Evolutionary conservation across 768 basidiomycete species (phyloP).

Genomic region (Suillus luteus): DNA sequence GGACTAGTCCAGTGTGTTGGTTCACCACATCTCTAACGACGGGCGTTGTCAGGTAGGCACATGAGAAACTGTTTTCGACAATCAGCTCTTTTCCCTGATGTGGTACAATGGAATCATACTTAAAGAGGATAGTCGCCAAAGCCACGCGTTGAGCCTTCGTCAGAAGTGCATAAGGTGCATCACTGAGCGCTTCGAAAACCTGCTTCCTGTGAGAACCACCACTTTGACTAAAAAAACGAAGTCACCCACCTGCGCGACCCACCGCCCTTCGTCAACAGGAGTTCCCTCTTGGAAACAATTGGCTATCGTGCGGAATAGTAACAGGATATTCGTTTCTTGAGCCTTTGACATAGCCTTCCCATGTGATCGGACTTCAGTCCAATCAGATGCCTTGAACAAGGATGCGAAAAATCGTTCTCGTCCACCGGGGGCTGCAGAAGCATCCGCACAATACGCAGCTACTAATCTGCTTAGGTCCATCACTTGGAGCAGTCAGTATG

Average conservation of each 20-base stretch:
- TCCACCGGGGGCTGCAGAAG: constrained; percentile 45
- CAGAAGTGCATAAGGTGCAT: constrained; percentile 54
- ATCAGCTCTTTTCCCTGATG: constrained; percentile 11
- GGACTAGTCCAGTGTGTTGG: constrained; percentile 46
- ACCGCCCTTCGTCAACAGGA: constrained; percentile 43
- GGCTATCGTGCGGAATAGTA: constrained; percentile 76
- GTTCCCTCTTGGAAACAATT: constrained; percentile 72
- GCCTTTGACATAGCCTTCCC: constrained; percentile 60
- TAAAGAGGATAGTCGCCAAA: constrained; percentile 81
- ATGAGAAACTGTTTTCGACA: constrained; percentile 57
- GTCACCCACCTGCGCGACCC: constrained; percentile 51
- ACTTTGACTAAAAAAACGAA: constrained; percentile 5
- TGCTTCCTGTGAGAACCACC: constrained; percentile 31
- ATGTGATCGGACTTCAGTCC: constrained; percentile 51
- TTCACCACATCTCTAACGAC: constrained; percentile 42
- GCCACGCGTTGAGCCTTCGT: constrained; percentile 76
- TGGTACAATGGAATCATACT: constrained; percentile 54
- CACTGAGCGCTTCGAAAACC: constrained; percentile 57
- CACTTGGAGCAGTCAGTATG: constrained; percentile 44
- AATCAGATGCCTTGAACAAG: constrained; percentile 70
- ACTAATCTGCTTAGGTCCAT: constrained; percentile 85
- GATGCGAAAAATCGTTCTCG: constrained; percentile 58
- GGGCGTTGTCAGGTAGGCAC: constrained; percentile 48
- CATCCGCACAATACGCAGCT: constrained; percentile 59
- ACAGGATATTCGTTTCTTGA: constrained; percentile 81